phyloP scores from a whole-genome alignment of 164 flowering plant genomes.

The Paratinospora sagittata region DNA sequence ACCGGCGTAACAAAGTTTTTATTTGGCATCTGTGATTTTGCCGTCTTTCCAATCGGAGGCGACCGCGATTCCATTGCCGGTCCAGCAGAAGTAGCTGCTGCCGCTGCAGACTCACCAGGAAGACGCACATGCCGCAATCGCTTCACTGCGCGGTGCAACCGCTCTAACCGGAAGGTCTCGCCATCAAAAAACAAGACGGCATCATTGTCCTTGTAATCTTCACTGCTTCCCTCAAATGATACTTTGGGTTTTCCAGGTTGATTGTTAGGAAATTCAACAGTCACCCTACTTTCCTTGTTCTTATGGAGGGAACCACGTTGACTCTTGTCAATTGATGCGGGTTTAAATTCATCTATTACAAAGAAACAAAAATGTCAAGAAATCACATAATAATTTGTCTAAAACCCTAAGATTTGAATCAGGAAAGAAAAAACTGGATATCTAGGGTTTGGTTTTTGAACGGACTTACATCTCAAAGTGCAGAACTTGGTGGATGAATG shows the following conservation, averaged over 20 bases:
- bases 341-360: constrained; percentile 63
- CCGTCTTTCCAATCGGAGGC: constrained; percentile 43
- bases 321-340: constrained; percentile 82
- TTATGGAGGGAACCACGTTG: constrained; percentile 70
- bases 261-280: constrained; percentile 75
- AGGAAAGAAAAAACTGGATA: background rate
- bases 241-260: constrained; percentile 80
- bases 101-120: constrained; percentile 60
- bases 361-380: background rate
- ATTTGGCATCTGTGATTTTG: constrained; percentile 32
- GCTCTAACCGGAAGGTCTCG: constrained; percentile 61
- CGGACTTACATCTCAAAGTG: constrained; percentile 78
- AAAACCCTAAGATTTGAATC: background rate
- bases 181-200: constrained; percentile 90
- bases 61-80: constrained; percentile 34
- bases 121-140: constrained; percentile 57
- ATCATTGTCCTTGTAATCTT: constrained; percentile 83
- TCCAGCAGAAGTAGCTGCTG: constrained; percentile 17
- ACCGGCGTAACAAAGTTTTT: constrained; percentile 29
- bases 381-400: background rate
- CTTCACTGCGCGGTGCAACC: constrained; percentile 87
- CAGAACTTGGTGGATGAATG: constrained; percentile 66
- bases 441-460: background rate
- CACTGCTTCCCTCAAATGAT: constrained; percentile 69
- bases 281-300: constrained; percentile 72